Percentiles rank a stretch among this genome's conserved stretches.
Conservation (phyloP, 192 early-diverging fungal genomes). For the Coemansia sp. region DNA sequence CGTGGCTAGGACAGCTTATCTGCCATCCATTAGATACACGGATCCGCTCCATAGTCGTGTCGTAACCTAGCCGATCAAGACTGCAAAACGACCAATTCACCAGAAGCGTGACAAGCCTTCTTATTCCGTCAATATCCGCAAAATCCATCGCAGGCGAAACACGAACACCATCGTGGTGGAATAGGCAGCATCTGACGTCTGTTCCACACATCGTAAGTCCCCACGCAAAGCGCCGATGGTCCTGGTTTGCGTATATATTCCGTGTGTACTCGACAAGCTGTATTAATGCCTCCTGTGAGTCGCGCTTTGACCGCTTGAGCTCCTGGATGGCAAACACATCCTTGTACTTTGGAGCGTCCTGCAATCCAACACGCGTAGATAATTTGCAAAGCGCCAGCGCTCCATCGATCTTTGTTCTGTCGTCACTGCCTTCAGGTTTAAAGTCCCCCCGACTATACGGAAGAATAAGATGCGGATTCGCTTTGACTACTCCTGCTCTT, state of each 20-base stretch:
- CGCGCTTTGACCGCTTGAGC: neutral
- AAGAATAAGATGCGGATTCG: neutral
- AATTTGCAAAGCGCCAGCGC: neutral
- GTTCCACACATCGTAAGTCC: conserved; percentile 8
- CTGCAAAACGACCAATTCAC: conserved; percentile 18
- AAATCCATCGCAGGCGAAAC: neutral
- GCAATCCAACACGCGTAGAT: neutral
- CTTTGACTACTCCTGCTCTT: too few relatives aligned
- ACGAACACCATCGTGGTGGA: neutral
- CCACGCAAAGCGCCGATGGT: conserved; percentile 19
- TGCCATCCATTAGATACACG: neutral
- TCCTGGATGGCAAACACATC: neutral
- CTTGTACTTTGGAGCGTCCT: neutral
- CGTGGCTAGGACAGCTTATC: neutral
- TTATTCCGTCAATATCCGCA: neutral
- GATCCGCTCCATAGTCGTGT: neutral
- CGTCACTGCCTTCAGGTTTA: conserved; percentile 4
- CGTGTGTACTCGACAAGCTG: conserved; percentile 5
- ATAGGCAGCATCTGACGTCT: neutral
- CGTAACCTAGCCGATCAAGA: conserved; percentile 8
- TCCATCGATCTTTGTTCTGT: neutral
- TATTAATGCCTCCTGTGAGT: neutral
- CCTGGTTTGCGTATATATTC: conserved; percentile 6
- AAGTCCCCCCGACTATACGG: neutral
- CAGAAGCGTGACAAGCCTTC: conserved; percentile 5